Percentiles rank a stretch among this genome's conserved stretches.
Conservation (phyloP, 306 rosid genomes). For the Casuarina equisetifolia region DNA sequence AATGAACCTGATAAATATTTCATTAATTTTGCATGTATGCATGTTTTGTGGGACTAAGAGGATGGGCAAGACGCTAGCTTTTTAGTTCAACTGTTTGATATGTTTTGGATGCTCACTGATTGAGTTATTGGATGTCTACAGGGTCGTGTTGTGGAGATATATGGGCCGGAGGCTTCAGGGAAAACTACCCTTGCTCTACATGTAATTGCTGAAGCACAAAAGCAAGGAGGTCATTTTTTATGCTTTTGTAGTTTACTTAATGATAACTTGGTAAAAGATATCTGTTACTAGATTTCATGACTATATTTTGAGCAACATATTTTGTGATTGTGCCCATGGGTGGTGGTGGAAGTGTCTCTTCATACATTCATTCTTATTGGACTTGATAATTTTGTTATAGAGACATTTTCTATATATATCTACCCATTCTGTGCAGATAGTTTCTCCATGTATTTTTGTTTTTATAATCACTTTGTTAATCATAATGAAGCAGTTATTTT, state of each 20-base stretch:
- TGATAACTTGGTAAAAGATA: neutral
- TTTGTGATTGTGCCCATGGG: too few relatives aligned
- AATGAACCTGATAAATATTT: too few relatives aligned
- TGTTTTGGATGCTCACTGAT: conserved; percentile 23
- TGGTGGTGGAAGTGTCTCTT: too few relatives aligned
- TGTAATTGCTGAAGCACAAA: conserved; percentile 92
- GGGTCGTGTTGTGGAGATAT: conserved; percentile 97
- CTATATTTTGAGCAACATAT: neutral
- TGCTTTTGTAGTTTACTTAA: conserved; percentile 8
- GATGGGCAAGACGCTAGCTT: neutral
- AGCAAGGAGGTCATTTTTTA: conserved; percentile 73
- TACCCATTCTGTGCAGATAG: neutral
- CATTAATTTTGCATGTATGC: neutral
- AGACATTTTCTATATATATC: neutral
- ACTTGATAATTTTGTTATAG: neutral
- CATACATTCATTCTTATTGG: neutral
- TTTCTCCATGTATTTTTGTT: neutral
- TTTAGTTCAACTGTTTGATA: conserved; percentile 6
- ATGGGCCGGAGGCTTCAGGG: conserved; percentile 95
- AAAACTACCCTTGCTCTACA: conserved; percentile 88
- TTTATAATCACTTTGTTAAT: neutral
- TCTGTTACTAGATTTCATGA: neutral
- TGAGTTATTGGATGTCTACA: conserved; percentile 30
- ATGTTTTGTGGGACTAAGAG: neutral
- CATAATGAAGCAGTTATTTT: neutral